Evolutionary conservation across 352 stramenopile genomes (phyloP), one percentile per base, ranked within the genome.

Genomic region (Stramenopiles sp.): DNA sequence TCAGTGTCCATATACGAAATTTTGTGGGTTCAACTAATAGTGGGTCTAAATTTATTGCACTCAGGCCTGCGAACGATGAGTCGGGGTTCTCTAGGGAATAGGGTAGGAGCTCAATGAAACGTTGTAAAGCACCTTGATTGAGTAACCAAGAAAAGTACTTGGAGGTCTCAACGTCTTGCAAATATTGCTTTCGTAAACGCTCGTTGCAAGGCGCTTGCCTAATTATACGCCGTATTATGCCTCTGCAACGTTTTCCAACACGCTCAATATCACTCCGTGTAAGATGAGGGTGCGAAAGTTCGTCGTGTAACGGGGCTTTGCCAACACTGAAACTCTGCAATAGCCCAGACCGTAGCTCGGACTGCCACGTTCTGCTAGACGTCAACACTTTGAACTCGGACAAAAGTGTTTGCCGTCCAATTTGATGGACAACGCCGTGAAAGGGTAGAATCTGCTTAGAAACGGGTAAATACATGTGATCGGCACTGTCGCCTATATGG

Each of bases 1-100:
- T 78, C 71, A 78, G 14, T 33, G 31, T 33, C 71, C 71, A 78
- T 33, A 78, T 33, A 14, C 71, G 4, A 33, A 78, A 78, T 78
- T 4, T 33, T 14, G 14, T 33, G 8, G 30, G 71, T 33, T 31
- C 22, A 78, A 14, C 4, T 33, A 33, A 78, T 14, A 14, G 14
- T 78, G 31, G 30, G 4, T 31, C 30, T 8, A 14, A 14, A 14
- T 78, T 33, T 31, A 78, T 14, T 33, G 14, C 8, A 33, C 14
- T 78, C 30, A 33, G 4, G 1, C 71, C 71, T 14, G 71, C 71
- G 22, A 33, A 78, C 8, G 22, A 4, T 14, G 4, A 4, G 22
- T 78, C 71, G 4, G 71, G 30, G 8, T 78, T 78, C 14, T 78
- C 71, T 14, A 78, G 71, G 4, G 71, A 78, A 31, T 33, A 31